Evolutionary conservation across 2,329 filamentous ascomycete species (phyloP).

Genomic region (Tolypocladium album): DNA sequence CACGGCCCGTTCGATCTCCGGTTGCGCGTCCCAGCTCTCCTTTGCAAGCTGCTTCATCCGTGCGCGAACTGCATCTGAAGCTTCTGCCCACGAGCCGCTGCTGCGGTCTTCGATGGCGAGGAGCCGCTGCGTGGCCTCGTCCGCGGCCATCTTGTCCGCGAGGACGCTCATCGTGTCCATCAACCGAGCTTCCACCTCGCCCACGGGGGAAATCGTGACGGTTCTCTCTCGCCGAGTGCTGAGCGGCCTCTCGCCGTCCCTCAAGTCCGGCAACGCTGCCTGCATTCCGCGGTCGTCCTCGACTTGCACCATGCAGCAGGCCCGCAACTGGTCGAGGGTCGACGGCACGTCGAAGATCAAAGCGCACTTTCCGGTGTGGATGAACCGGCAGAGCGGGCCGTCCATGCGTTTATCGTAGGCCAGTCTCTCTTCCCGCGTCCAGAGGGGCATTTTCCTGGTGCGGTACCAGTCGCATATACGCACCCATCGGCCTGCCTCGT

Average conservation of each 20-base stretch:
- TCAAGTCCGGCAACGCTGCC: background rate
- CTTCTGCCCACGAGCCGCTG: constrained; percentile 3
- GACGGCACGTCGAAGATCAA: constrained; percentile 5
- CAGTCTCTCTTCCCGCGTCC: constrained; percentile 7
- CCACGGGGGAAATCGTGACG: constrained; percentile 3
- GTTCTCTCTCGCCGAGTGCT: constrained; percentile 2
- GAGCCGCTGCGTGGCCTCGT: background rate
- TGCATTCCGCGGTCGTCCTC: background rate
- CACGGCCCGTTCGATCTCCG: constrained; percentile 3
- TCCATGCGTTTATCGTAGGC: constrained; percentile 5
- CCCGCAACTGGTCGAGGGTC: background rate
- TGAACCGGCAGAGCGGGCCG: constrained; percentile 7
- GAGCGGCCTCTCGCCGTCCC: background rate
- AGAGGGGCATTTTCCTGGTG: constrained; percentile 6
- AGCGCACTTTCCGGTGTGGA: constrained; percentile 5
- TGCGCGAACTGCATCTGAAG: background rate
- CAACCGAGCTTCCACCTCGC: constrained; percentile 2
- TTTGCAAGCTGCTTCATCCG: constrained; percentile 5
- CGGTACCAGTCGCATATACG: constrained; percentile 11
- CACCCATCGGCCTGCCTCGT: constrained; percentile 6
- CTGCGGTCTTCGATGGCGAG: background rate
- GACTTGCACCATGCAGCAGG: constrained; percentile 5
- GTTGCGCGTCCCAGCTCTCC: constrained; percentile 3
- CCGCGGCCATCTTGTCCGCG: constrained; percentile 1
- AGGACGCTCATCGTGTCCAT: constrained; percentile 3